Evolutionary conservation across 441 rosid genomes (phyloP).

Genomic region (Gossypium lobatum): DNA sequence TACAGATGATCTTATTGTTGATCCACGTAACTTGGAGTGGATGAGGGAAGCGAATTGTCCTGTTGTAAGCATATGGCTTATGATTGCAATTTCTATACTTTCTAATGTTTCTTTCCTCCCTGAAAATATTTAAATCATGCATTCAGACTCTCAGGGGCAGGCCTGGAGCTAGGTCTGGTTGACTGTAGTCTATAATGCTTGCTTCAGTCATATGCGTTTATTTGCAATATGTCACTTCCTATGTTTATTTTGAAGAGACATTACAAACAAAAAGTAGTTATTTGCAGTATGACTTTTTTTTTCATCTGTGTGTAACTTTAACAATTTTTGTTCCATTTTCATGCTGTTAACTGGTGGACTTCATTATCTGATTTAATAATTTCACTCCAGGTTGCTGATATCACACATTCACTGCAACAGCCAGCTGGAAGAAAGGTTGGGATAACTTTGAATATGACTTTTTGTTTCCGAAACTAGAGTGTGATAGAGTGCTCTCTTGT

Average conservation of each 20-base stretch:
- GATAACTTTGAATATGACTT: constrained; percentile 9
- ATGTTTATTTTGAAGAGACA: neutral
- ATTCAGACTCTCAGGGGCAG: neutral
- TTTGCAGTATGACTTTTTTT: neutral
- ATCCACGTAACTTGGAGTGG: constrained; percentile 96
- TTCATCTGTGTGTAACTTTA: neutral
- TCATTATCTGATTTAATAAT: constrained; percentile 8
- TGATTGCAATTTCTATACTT: neutral
- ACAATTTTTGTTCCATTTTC: neutral
- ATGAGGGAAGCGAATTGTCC: constrained; percentile 93
- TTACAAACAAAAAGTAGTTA: neutral
- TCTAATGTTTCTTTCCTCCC: neutral
- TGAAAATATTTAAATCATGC: constrained; percentile 4
- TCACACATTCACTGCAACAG: constrained; percentile 90
- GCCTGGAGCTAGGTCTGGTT: neutral
- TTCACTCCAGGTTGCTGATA: constrained; percentile 74
- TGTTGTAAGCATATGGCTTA: constrained; percentile 50
- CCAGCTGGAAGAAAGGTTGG: constrained; percentile 91
- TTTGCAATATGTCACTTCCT: neutral
- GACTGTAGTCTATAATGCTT: neutral
- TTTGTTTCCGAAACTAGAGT: constrained; percentile 2
- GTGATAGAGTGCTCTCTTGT: neutral
- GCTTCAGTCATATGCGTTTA: neutral
- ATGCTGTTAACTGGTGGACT: neutral
- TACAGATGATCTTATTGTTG: constrained; percentile 88